Evolutionary conservation across 192 early-diverging fungal species (phyloP).

Genomic region (Backusella circina): DNA sequence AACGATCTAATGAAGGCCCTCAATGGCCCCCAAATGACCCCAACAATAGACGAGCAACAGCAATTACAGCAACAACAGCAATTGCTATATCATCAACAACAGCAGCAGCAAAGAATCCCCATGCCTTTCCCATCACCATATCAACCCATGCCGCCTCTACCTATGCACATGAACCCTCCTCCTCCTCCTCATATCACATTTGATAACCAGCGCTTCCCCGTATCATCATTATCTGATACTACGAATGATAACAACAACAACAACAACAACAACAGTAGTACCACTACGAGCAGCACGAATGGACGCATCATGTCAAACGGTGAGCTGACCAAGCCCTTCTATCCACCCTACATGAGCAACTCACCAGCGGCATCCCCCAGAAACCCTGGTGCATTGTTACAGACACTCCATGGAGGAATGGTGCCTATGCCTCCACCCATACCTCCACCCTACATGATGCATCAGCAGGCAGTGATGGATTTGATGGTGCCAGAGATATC

Average conservation of each 20-base stretch:
- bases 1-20: background rate
- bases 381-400: slow-evolving; percentile 14
- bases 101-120: background rate
- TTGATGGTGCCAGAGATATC: background rate
- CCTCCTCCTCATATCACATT: background rate
- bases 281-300: background rate
- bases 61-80: background rate
- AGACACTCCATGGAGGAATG: slow-evolving; percentile 12
- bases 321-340: slow-evolving; percentile 9
- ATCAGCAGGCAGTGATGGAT: slow-evolving; percentile 2
- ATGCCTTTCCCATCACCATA: background rate
- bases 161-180: background rate
- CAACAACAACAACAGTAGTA: background rate
- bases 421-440: background rate
- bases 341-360: slow-evolving; percentile 8
- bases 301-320: background rate
- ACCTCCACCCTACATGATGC: background rate
- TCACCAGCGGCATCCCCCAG: slow-evolving; percentile 11
- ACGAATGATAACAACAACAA: background rate
- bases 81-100: background rate
- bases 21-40: background rate
- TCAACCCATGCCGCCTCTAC: slow-evolving; percentile 1
- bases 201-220: background rate
- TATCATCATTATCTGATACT: background rate
- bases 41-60: background rate